phyloP scores from a whole-genome alignment of 1,284 basidiomycete species.

The Ceratobasidium sp. region DNA sequence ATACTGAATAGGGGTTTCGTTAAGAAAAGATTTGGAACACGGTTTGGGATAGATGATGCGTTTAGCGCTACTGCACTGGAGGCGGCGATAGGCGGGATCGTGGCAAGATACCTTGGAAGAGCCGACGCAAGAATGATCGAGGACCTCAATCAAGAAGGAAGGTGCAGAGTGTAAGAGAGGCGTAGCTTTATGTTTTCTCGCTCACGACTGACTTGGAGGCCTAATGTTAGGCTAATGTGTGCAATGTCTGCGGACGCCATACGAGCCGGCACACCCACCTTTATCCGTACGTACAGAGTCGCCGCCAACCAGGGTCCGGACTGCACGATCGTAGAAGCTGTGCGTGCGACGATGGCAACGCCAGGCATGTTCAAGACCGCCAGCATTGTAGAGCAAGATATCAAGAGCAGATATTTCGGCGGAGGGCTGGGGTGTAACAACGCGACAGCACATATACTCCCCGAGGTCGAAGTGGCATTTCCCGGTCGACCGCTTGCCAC shows the following conservation, averaged over 20 bases:
- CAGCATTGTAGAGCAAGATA: background rate
- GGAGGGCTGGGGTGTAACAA: conserved; percentile 37
- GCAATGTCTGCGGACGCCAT: conserved; percentile 28
- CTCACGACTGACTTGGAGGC: no score
- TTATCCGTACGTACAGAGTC: conserved; percentile 18
- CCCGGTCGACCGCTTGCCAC: background rate
- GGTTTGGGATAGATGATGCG: background rate
- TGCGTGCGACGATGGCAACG: conserved; percentile 15
- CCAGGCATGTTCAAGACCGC: conserved; percentile 31
- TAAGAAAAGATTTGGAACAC: conserved; percentile 1
- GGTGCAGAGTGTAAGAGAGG: conserved; percentile 8
- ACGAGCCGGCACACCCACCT: conserved; percentile 12
- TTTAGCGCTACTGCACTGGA: conserved; percentile 20
- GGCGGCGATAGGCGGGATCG: background rate
- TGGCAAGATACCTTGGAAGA: background rate
- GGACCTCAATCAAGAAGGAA: background rate
- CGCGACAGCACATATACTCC: conserved; percentile 23
- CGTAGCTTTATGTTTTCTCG: no score
- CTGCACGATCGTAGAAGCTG: conserved; percentile 20
- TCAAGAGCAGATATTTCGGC: conserved; percentile 7
- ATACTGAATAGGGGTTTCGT: conserved; percentile 40
- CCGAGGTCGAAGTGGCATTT: conserved; percentile 12
- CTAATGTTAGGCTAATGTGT: no score
- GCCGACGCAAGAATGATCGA: background rate
- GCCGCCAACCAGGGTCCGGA: background rate